Conservation (phyloP, 2,329 filamentous ascomycete genomes). For the Arachnomyces sp. region DNA sequence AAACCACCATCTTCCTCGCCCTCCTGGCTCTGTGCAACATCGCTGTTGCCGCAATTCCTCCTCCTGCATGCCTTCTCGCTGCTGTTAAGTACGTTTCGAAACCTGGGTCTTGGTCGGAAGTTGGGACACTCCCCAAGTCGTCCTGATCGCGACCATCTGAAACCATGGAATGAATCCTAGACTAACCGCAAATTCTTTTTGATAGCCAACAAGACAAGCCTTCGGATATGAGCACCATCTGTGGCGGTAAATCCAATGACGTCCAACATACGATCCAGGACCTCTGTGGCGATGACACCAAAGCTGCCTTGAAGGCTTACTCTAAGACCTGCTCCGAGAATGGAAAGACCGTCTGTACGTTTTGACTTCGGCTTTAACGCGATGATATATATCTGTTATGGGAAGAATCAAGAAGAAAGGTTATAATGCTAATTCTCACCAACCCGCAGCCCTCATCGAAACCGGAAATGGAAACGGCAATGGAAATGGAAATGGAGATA, state of each 20-base stretch:
- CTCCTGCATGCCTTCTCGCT: slow-evolving; percentile 45
- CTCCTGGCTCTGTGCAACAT: slow-evolving; percentile 39
- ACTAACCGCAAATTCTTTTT: slow-evolving; percentile 10
- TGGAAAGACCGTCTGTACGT: slow-evolving; percentile 36
- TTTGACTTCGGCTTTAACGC: slow-evolving; percentile 3
- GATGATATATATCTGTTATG: background rate
- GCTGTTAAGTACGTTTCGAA: slow-evolving; percentile 43
- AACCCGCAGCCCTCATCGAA: slow-evolving; percentile 10
- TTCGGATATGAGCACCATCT: slow-evolving; percentile 32
- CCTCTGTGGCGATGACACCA: slow-evolving; percentile 26
- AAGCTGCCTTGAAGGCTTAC: slow-evolving; percentile 33
- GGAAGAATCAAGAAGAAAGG: background rate
- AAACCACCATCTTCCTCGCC: slow-evolving; percentile 36
- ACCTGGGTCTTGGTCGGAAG: background rate
- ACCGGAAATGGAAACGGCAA: slow-evolving; percentile 22
- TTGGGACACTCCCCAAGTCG: no score
- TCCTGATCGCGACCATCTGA: background rate
- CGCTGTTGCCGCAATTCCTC: slow-evolving; percentile 37
- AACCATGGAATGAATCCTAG: background rate
- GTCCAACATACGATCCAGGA: slow-evolving; percentile 31
- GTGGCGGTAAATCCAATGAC: slow-evolving; percentile 27
- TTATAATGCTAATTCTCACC: background rate
- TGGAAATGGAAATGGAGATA: background rate
- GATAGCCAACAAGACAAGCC: slow-evolving; percentile 29
- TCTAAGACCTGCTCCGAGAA: slow-evolving; percentile 30